Conservation (phyloP, 2,329 filamentous ascomycete genomes). For the Apiospora marii region DNA sequence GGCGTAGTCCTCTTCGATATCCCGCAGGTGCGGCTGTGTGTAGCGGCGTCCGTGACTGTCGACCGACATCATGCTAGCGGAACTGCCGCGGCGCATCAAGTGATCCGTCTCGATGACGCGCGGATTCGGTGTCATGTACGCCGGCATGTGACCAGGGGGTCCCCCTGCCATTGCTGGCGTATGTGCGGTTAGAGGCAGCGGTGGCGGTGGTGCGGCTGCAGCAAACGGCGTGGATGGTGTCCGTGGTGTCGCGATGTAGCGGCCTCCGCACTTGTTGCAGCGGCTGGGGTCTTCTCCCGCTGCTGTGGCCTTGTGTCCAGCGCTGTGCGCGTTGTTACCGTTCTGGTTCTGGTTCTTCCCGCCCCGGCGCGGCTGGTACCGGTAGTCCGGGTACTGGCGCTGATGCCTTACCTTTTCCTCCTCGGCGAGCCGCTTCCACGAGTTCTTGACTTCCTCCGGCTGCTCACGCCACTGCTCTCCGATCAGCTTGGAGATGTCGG, state of each 20-base stretch:
- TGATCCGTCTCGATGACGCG: constrained; percentile 41
- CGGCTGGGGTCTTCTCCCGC: constrained; percentile 57
- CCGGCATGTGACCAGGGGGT: constrained; percentile 29
- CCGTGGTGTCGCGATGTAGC: constrained; percentile 68
- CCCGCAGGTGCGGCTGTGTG: constrained; percentile 51
- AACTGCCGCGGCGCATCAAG: constrained; percentile 40
- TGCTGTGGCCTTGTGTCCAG: constrained; percentile 5
- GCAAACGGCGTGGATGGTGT: constrained; percentile 62
- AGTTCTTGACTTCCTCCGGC: constrained; percentile 74
- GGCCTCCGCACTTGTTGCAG: constrained; percentile 77
- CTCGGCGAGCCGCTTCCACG: constrained; percentile 90
- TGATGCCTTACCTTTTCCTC: constrained; percentile 92
- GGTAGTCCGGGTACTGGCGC: constrained; percentile 90
- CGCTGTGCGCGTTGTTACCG: constrained; percentile 37
- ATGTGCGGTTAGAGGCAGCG: constrained; percentile 37
- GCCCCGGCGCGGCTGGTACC: constrained; percentile 85
- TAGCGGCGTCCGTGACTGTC: constrained; percentile 71
- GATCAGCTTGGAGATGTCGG: constrained; percentile 97
- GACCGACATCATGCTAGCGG: constrained; percentile 46
- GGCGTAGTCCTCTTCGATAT: constrained; percentile 48
- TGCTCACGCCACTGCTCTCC: constrained; percentile 90
- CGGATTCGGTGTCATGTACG: constrained; percentile 37
- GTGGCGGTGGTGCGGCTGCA: constrained; percentile 37
- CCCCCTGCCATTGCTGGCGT: constrained; percentile 20
- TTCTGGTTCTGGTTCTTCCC: constrained; percentile 45